Evolutionary conservation across 2,329 filamentous ascomycete species (phyloP).

Genomic region (Calonectria henricotiae): DNA sequence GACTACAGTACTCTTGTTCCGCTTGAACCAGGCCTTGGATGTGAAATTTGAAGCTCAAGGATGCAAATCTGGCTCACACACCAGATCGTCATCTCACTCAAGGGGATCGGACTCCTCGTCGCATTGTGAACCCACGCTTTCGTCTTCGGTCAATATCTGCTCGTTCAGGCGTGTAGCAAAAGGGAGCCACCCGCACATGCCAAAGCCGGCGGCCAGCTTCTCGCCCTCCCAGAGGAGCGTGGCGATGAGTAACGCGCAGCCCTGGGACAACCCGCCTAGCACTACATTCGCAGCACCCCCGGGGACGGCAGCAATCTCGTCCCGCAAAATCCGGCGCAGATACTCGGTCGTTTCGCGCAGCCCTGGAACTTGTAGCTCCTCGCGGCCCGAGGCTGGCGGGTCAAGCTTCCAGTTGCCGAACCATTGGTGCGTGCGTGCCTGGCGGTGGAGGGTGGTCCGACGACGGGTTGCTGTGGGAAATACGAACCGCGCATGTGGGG

Average conservation of each 20-base stretch:
- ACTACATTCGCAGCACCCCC: slow-evolving; percentile 6
- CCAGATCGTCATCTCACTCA: not conserved
- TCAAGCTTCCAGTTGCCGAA: slow-evolving; percentile 19
- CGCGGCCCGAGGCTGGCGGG: slow-evolving; percentile 7
- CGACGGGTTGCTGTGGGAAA: slow-evolving; percentile 12
- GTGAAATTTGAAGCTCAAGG: not conserved
- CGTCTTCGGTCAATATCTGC: not conserved
- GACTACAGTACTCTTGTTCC: not conserved
- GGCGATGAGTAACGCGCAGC: slow-evolving; percentile 7
- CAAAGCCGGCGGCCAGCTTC: not conserved
- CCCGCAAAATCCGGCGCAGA: not conserved
- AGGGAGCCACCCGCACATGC: slow-evolving; percentile 16
- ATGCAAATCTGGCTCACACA: not conserved
- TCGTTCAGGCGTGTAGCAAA: not conserved
- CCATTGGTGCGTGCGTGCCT: slow-evolving; percentile 12
- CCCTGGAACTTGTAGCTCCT: slow-evolving; percentile 7
- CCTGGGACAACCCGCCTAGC: slow-evolving; percentile 13
- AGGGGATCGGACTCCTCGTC: not conserved
- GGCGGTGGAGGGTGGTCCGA: slow-evolving; percentile 15
- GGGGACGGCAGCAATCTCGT: slow-evolving; percentile 1
- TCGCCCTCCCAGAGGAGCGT: slow-evolving; percentile 21
- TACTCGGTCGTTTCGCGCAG: not conserved
- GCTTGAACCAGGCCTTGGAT: not conserved
- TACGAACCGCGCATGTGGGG: slow-evolving; percentile 13
- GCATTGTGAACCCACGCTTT: not conserved